Base-by-base conservation (phyloP, 129 eudicot genomes). In the Artemisia annua region DNA sequence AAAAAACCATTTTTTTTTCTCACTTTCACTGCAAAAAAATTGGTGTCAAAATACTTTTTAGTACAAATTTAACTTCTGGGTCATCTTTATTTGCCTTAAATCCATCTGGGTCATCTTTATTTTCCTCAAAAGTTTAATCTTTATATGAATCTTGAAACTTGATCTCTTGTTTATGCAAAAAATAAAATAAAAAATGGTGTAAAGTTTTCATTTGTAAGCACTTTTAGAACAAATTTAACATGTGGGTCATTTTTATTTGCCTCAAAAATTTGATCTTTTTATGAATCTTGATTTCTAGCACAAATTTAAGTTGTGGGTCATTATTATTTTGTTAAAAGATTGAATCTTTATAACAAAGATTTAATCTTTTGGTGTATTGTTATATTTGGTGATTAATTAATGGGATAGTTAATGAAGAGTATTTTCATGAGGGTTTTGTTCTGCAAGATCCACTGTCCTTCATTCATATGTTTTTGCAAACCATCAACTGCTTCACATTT, bases 381-480 rank as follows among this genome's bases (percentile, higher is more conserved):
- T 1, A 14, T 13, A 1, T 62, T 63, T 63, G 7, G 12, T 75
- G 24, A 71, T 48, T 68, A 76, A 56, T 84, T 85, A 87, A 82
- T 66, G 49, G 75, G 66, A 69, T 80, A 81, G 86, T 84, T 88
- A 80, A 84, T 79, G 88, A 80, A 75, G 83, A 78, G 79, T 68
- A 80, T 75, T 85, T 85, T 86, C 84, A 88, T 88, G 97, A 88
- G 91, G 97, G 91, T 88, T 82, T 84, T 88, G 88, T 83, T 83
- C 55, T 86, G 91, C 85, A 91, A 91, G 87, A 88, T 91, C 84
- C 93, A 91, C 53, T 88, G 93, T 77, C 93, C 92, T 87, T 85
- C 96, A 71, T 88, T 85, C 85, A 85, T 88, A 79, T 91, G 97
- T 78, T 88, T 91, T 83, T 91, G 97, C 89, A 91, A 91, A 72